Evolutionary conservation across 139 green algal genomes (phyloP), one percentile per base, ranked within the genome.

Genomic region (Astrephomene gubernaculifera): DNA sequence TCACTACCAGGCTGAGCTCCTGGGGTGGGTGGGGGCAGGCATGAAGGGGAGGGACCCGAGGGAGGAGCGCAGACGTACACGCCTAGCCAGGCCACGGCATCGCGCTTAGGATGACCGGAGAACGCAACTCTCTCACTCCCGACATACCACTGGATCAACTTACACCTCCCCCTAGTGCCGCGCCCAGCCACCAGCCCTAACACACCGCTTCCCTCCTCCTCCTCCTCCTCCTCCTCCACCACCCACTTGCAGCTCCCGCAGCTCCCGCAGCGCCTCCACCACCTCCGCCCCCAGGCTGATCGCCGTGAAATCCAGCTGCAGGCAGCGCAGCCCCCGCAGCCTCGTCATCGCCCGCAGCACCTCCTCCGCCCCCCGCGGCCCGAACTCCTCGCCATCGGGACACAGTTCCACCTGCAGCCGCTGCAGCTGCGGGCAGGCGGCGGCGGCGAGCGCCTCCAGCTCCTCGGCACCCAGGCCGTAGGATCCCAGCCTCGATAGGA

Each of bases 311-410:
- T 84, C 78, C 78, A 84, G 78, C 78, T 22, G 36, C 43, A 84
- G 63, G 24, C 29, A 6, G 2, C 44, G 61, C 60, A 84, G 60
- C 31, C 21, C 22, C 0, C 31, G 1, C 61, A 84, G 78, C 43
- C 63, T 43, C n/a, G 39, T 19, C 41, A 84, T 61, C 44, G 78
- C 78, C 78, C 61, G 44, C 60, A 84, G 78, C 2, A 61, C 78
- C n/a, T n/a, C n/a, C n/a, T n/a, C n/a, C n/a, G n/a, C n/a, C n/a
- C 64, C 43, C 27, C 41, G 43, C 63, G 65, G 31, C 8, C 78
- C 78, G 24, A 63, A 74, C 61, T 75, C 63, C 44, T 84, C 78
- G n/a, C n/a, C n/a, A n/a, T n/a, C n/a, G n/a, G n/a, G n/a, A n/a
- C n/a, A n/a, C n/a, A n/a, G n/a, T n/a, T n/a, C n/a, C 78, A 84